phyloP scores from a whole-genome alignment of 441 rosid species.

The Jatropha multifida region DNA sequence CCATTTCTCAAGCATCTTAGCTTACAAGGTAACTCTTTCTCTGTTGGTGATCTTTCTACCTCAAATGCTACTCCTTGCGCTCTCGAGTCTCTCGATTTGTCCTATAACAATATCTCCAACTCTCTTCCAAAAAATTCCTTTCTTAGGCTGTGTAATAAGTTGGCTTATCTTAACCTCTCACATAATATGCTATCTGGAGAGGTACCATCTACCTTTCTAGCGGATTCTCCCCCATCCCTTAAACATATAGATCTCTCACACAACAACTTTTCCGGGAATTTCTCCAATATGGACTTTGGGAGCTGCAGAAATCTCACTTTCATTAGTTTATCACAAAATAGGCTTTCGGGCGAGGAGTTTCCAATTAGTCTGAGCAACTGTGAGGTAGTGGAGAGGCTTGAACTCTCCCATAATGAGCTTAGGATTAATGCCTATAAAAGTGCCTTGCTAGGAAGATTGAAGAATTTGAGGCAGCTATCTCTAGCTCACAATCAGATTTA shows the following conservation, averaged over 20 bases:
- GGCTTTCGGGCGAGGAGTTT: constrained; percentile 52
- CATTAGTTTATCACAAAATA: constrained; percentile 58
- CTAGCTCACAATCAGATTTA: constrained; percentile 54
- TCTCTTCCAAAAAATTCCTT: constrained; percentile 42
- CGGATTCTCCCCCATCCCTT: no score
- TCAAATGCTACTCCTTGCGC: constrained; percentile 32
- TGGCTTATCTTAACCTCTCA: constrained; percentile 42
- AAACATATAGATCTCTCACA: no score
- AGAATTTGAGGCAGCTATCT: constrained; percentile 53
- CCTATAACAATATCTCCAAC: constrained; percentile 48
- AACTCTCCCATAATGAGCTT: constrained; percentile 66
- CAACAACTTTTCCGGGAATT: constrained; percentile 35
- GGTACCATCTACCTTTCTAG: no score
- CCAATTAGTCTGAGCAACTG: constrained; percentile 56
- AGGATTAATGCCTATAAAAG: constrained; percentile 48
- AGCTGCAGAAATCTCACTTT: constrained; percentile 55
- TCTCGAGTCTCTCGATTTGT: constrained; percentile 48
- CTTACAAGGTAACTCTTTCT: constrained; percentile 56
- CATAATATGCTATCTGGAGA: no score
- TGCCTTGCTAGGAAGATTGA: constrained; percentile 42
- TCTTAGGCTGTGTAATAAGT: constrained; percentile 34
- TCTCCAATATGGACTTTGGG: constrained; percentile 59
- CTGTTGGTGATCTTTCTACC: constrained; percentile 48
- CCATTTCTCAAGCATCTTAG: constrained; percentile 47
- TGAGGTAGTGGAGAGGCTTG: constrained; percentile 49